Conservation (phyloP, 371 early-diverging fungal genomes). For the Mortierella sp. region DNA sequence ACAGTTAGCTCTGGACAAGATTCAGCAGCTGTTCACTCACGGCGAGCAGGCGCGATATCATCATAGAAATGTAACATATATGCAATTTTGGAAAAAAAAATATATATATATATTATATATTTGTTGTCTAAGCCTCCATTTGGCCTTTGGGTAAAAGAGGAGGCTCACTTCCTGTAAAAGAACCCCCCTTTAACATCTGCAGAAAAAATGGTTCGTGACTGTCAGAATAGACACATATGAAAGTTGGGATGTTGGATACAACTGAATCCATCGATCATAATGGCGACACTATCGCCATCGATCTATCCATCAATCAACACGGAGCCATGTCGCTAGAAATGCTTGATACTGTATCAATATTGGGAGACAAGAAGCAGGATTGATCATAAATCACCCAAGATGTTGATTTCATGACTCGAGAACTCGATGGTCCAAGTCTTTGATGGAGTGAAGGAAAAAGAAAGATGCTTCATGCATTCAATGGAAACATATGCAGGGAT, state of each 20-base stretch:
- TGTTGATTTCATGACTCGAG: background rate
- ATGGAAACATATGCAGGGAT: background rate
- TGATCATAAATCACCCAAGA: background rate
- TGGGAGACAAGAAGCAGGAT: background rate
- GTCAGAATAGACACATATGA: slow-evolving; percentile 15
- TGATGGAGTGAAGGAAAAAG: background rate
- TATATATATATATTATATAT: background rate
- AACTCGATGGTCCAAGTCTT: background rate
- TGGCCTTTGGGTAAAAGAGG: slow-evolving; percentile 1
- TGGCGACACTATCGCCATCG: background rate
- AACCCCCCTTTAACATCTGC: slow-evolving; percentile 41
- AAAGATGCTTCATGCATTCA: background rate
- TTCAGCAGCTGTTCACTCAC: background rate
- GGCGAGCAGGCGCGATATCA: slow-evolving; percentile 15
- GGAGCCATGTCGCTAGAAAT: background rate
- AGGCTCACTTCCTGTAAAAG: background rate
- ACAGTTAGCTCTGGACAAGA: background rate
- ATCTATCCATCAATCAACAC: slow-evolving; percentile 11
- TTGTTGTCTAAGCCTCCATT: slow-evolving; percentile 12
- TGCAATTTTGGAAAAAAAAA: background rate
- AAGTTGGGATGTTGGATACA: slow-evolving; percentile 5
- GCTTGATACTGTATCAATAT: background rate
- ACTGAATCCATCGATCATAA: slow-evolving; percentile 34
- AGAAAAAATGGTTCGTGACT: slow-evolving; percentile 49
- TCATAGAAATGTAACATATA: background rate